Evolutionary conservation across 2,329 filamentous ascomycete genomes (phyloP), one percentile per base, ranked within the genome.

Genomic region (Trichoderma afroharzianum): DNA sequence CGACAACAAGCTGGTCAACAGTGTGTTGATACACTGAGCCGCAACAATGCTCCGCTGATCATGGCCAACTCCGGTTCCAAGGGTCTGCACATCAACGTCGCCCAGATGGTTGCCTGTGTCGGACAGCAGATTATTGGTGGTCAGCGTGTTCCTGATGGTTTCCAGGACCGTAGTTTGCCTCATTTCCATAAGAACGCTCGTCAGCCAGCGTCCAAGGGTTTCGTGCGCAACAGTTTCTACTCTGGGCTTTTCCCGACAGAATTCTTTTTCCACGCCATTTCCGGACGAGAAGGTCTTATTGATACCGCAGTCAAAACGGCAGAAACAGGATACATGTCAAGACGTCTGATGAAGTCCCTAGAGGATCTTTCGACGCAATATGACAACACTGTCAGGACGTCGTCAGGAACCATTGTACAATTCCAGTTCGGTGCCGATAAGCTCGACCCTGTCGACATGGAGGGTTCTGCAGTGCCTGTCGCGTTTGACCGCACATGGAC

Each of bases 291-390:
- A 89, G 96, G 96, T 89, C 85, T 99, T 75, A 95, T 99, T 78
- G 96, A 99, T 88, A 99, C 96, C 2, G 96, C 96, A 73, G 96
- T 98, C 83, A 99, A 99, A 85, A 99, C 96, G 68, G 96, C 96
- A 68, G 96, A 99, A 82, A 99, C 96, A 12, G 96, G 96, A 74
- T 99, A 99, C 83, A 99, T 99, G 96, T 98, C 95, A 74, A 91
- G 96, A 83, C 91, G 96, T 76, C 82, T 99, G 79, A 99, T 99
- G 95, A 99, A 99, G 82, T 97, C 94, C 3, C 83, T 99, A 63
- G 96, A 99, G 80, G 96, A 99, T 85, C 84, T 98, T 3, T 97
- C 95, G 1, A 94, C 93, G 0, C 90, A 94, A 77, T 99, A 99
- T 77, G 96, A 99, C 77, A 90, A 97, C 77, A 99, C 96, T 0